Conservation (phyloP, 164 flowering plant genomes). For the Kingdonia uniflora region DNA sequence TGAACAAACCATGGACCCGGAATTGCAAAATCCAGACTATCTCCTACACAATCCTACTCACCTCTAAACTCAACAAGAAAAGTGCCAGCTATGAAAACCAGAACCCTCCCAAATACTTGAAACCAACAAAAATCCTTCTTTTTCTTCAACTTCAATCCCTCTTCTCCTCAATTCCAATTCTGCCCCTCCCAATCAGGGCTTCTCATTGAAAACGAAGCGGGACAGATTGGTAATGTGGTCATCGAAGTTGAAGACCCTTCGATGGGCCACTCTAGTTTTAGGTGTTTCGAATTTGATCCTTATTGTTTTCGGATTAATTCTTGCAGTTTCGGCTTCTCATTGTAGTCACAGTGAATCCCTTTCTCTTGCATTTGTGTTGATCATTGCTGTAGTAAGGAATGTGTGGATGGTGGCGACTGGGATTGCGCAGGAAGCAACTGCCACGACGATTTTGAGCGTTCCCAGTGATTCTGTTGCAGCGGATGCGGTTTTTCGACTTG, state of each 20-base stretch:
- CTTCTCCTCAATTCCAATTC: too few species aligned
- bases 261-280: conserved; percentile 27
- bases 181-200: too few species aligned
- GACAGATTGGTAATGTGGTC: too few species aligned
- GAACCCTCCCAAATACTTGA: too few species aligned
- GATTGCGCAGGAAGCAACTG: conserved; percentile 51
- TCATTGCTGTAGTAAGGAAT: conserved; percentile 27
- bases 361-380: conserved; percentile 20
- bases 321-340: conserved; percentile 11
- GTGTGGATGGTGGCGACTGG: conserved; percentile 36
- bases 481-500: conserved; percentile 38
- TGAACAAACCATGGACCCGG: too few species aligned
- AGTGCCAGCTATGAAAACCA: too few species aligned
- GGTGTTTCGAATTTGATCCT: conserved; percentile 29
- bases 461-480: conserved; percentile 15
- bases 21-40: too few species aligned
- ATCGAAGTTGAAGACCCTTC: conserved; percentile 19
- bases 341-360: conserved; percentile 19
- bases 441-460: conserved; percentile 31
- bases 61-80: too few species aligned
- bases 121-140: too few species aligned
- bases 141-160: too few species aligned
- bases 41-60: too few species aligned
- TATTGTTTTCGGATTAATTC: conserved; percentile 21
- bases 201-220: too few species aligned